Evolutionary conservation across 1,139 yeast species (phyloP).

Genomic region (Kurtzmaniella quercitrusa): DNA sequence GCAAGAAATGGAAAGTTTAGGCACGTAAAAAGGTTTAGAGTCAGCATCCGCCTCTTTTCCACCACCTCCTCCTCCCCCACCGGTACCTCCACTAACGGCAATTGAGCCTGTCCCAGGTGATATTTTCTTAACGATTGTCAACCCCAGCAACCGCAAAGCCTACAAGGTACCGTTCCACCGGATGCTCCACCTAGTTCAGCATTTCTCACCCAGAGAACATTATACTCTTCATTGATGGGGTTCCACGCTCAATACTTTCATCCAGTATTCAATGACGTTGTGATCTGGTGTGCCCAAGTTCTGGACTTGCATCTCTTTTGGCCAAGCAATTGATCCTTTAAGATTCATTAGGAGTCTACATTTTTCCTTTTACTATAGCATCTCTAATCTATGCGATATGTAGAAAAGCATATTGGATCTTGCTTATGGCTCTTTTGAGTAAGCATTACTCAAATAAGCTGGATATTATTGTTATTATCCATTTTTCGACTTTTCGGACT

Average conservation of each 20-base stretch:
- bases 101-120: no score
- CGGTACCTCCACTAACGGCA: no score
- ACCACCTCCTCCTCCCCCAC: conserved; percentile 12
- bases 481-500: no score
- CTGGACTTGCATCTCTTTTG: no score
- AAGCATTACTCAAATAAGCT: neutral
- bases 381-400: conserved; percentile 9
- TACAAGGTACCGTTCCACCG: no score
- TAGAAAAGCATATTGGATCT: conserved; percentile 14
- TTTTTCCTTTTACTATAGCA: neutral
- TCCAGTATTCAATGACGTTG: conserved; percentile 1
- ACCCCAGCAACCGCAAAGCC: neutral
- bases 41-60: conserved; percentile 6
- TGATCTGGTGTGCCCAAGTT: conserved; percentile 5
- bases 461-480: no score
- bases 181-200: no score
- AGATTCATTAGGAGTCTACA: neutral
- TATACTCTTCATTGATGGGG: neutral
- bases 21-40: neutral
- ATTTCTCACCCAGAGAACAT: neutral
- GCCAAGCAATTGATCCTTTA: neutral
- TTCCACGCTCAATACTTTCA: no score
- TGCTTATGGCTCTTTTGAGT: neutral
- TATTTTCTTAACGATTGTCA: no score
- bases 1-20: neutral